phyloP scores from a whole-genome alignment of 352 stramenopile genomes.

The Globisporangium okanoganense region DNA sequence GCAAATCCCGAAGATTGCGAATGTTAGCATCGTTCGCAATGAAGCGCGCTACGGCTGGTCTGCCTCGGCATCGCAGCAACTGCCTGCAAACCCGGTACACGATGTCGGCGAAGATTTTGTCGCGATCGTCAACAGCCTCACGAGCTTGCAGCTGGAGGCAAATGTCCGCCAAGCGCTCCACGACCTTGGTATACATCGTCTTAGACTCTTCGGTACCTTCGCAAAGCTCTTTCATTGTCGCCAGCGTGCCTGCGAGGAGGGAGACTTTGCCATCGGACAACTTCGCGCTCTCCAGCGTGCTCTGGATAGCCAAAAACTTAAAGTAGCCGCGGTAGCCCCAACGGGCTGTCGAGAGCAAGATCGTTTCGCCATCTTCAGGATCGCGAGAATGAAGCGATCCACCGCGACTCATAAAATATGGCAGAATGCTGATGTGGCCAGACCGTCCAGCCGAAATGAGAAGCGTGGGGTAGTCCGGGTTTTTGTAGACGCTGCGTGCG shows the following conservation, averaged over 20 bases:
- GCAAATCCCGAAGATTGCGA: background rate
- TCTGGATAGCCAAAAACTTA: background rate
- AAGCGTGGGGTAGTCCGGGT: background rate
- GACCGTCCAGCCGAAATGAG: background rate
- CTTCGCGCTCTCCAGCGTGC: background rate
- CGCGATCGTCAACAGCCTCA: background rate
- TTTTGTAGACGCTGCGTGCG: background rate
- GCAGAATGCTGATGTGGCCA: background rate
- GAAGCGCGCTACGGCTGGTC: background rate
- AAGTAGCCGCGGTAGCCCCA: background rate
- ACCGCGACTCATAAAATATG: background rate
- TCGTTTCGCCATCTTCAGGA: background rate
- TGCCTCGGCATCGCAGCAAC: background rate
- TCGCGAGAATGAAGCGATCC: background rate
- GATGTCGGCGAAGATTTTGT: background rate
- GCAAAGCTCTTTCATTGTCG: background rate
- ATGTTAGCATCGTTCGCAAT: background rate
- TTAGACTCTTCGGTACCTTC: background rate
- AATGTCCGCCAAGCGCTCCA: background rate
- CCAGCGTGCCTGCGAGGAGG: background rate
- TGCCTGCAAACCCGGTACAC: constrained; percentile 2
- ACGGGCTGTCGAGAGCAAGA: background rate
- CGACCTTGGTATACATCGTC: background rate
- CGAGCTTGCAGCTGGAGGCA: background rate
- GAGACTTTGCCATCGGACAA: background rate